Conservation (phyloP, 441 rosid species). For the Capsella rubella region DNA sequence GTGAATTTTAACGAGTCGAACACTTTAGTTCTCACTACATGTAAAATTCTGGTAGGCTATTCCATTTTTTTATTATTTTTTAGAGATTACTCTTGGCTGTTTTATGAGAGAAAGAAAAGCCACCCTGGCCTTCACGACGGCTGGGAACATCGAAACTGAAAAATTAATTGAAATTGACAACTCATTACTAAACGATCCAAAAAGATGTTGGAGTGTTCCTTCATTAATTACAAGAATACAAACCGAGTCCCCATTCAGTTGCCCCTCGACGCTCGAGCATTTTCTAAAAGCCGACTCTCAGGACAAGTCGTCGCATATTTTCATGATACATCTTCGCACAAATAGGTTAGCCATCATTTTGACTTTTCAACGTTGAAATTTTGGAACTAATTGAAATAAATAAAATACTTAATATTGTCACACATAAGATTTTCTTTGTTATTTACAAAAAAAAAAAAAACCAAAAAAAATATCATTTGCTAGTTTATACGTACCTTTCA, state of each 20-base stretch:
- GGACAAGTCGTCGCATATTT: neutral
- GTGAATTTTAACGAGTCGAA: neutral
- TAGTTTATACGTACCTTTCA: too few relatives aligned
- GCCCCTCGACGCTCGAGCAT: neutral
- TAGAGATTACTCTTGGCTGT: neutral
- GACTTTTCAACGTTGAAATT: neutral
- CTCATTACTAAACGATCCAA: conserved; percentile 17
- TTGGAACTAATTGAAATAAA: neutral
- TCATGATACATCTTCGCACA: neutral
- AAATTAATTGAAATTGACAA: neutral
- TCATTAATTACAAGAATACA: conserved; percentile 13
- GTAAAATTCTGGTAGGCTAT: neutral
- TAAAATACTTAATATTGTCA: too few relatives aligned
- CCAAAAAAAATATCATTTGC: too few relatives aligned
- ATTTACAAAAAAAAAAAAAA: too few relatives aligned
- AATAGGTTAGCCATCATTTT: neutral
- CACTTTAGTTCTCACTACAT: neutral
- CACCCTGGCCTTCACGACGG: conserved; percentile 1
- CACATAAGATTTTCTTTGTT: too few relatives aligned
- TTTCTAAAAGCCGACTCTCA: conserved; percentile 9
- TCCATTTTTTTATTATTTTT: neutral
- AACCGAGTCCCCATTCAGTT: conserved; percentile 6
- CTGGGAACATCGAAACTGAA: conserved; percentile 14
- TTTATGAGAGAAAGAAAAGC: neutral
- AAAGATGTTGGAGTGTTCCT: conserved; percentile 7